Conservation (phyloP, 2,329 filamentous ascomycete species). For the Stachybotrys elegans region DNA sequence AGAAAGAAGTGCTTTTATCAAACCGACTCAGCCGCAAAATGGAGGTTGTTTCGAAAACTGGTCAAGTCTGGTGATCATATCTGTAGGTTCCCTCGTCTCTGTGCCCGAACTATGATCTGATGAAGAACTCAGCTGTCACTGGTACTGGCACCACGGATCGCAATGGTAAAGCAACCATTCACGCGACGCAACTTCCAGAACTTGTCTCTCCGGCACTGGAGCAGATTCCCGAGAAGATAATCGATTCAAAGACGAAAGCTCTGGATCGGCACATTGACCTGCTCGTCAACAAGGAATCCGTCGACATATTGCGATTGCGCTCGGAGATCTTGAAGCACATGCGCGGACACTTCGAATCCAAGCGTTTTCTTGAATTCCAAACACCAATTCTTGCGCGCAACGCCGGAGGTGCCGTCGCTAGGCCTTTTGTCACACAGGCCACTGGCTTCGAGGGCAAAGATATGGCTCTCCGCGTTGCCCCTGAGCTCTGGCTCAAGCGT, state of each 20-base stretch:
- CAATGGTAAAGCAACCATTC: slow-evolving; percentile 75
- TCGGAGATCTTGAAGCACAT: slow-evolving; percentile 70
- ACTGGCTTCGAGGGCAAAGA: slow-evolving; percentile 69
- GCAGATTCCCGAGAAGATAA: slow-evolving; percentile 66
- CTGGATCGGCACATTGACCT: slow-evolving; percentile 82
- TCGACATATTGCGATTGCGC: slow-evolving; percentile 68
- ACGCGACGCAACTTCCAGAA: slow-evolving; percentile 61
- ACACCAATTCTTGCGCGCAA: slow-evolving; percentile 81
- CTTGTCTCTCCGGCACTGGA: slow-evolving; percentile 76
- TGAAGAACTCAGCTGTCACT: slow-evolving; percentile 51
- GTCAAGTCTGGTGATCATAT: slow-evolving; percentile 80
- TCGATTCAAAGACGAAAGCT: slow-evolving; percentile 66
- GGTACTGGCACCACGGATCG: slow-evolving; percentile 67
- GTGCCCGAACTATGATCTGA: slow-evolving; percentile 15
- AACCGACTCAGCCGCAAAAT: slow-evolving; percentile 32
- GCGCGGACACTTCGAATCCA: slow-evolving; percentile 65
- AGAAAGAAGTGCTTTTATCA: slow-evolving; percentile 41
- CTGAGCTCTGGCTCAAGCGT: slow-evolving; percentile 92
- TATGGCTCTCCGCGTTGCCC: slow-evolving; percentile 80
- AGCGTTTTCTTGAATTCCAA: slow-evolving; percentile 78
- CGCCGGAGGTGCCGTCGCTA: slow-evolving; percentile 82
- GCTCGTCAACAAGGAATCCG: slow-evolving; percentile 64
- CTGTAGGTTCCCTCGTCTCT: slow-evolving; percentile 49
- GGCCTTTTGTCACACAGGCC: slow-evolving; percentile 76
- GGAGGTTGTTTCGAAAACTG: slow-evolving; percentile 58